Conservation (phyloP, 78 protist genomes). For the Capsaspora owczarzaki region DNA sequence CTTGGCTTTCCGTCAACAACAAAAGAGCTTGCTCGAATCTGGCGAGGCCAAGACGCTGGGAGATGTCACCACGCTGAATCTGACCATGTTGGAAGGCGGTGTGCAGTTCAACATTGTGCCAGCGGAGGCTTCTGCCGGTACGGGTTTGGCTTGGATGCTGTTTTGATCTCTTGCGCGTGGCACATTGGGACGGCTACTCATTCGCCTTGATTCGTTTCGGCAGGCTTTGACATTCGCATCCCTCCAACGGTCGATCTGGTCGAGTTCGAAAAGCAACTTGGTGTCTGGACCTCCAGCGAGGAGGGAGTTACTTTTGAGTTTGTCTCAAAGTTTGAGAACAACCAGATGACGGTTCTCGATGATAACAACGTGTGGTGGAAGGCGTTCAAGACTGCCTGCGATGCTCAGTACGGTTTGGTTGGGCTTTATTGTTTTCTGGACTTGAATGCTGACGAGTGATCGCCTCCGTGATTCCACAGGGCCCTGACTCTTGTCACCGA, state of each 20-base stretch:
- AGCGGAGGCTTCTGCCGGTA: constrained; percentile 51
- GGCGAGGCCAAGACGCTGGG: constrained; percentile 43
- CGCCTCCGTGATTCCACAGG: neutral
- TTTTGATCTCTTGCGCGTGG: too few species aligned
- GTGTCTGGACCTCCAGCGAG: constrained; percentile 44
- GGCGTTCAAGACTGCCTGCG: neutral
- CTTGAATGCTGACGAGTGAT: too few species aligned
- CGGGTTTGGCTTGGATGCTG: neutral
- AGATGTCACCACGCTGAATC: constrained; percentile 68
- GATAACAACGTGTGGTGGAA: constrained; percentile 3
- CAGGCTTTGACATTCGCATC: constrained; percentile 66
- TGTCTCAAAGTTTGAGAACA: neutral
- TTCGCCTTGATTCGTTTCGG: too few species aligned
- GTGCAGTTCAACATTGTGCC: constrained; percentile 62
- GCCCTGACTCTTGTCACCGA: neutral
- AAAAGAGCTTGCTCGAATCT: constrained; percentile 6
- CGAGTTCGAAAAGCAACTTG: constrained; percentile 36
- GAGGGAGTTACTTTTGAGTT: constrained; percentile 41
- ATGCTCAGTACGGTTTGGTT: neutral
- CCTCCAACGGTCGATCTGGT: constrained; percentile 50
- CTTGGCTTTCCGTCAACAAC: constrained; percentile 46
- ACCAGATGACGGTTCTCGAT: neutral
- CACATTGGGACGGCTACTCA: too few species aligned
- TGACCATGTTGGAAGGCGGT: constrained; percentile 37
- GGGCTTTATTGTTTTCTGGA: neutral